Evolutionary conservation across 2,329 filamentous ascomycete species (phyloP).

Genomic region (Aureobasidium subglaciale): DNA sequence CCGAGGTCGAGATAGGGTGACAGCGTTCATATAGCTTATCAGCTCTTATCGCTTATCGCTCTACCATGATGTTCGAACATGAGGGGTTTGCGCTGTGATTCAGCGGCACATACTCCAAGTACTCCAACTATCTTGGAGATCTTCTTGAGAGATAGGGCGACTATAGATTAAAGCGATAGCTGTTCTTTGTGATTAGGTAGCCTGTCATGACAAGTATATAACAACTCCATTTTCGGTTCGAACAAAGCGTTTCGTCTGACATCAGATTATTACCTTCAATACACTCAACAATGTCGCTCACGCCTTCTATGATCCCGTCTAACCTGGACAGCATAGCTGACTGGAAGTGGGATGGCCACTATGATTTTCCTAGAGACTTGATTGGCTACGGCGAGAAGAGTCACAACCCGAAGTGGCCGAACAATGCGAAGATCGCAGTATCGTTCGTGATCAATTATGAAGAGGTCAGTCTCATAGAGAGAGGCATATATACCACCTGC

Average conservation of each 20-base stretch:
- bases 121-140: no score
- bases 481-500: not conserved
- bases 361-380: constrained; percentile 25
- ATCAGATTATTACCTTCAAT: no score
- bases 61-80: no score
- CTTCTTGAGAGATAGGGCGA: not conserved
- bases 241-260: no score
- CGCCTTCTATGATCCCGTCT: not conserved
- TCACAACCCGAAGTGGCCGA: constrained; percentile 33
- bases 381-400: constrained; percentile 22
- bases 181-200: no score
- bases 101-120: no score
- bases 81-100: no score
- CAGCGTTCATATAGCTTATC: not conserved
- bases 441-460: constrained; percentile 43
- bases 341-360: constrained; percentile 8
- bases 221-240: no score
- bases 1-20: not conserved
- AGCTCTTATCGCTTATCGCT: not conserved
- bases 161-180: not conserved
- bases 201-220: no score
- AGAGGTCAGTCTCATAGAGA: constrained; percentile 24
- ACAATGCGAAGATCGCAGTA: constrained; percentile 37
- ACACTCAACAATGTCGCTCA: not conserved
- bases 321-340: not conserved